Base-by-base conservation (phyloP, 495 filamentous ascomycete genomes). In the Aspergillus bertholletiae region DNA sequence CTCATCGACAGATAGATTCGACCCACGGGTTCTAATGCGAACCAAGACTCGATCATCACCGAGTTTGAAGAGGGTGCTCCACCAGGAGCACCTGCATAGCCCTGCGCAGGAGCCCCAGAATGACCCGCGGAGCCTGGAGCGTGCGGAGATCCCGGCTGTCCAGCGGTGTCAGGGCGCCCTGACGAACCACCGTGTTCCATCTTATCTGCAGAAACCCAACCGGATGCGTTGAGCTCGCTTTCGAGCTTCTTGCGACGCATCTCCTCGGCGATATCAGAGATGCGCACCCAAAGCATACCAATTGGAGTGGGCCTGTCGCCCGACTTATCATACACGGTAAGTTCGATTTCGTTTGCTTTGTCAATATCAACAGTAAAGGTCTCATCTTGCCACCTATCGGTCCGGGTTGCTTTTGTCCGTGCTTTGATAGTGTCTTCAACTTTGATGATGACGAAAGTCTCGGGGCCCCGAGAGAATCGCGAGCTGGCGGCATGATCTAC, bases 171-270 rank as follows among this genome's bases (percentile, higher is more conserved):
- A 28, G 68, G 68, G 41, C 69, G 69, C 46, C 67, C 69, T 48
- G 72, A 62, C 22, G 62, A 59, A 26, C 76, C 65, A 40, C 77
- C 74, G 46, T 81, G 79, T n/a, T 74, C 88, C 85, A 97, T 92
- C 57, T 89, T 88, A 63, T 97, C 93, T 32, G 94, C 94, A 49
- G 95, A 96, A 50, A 96, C 94, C 94, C 94, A 99, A 41, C 93
- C 94, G 39, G 87, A 86, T 49, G 82, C 83, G 61, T 90, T 92
- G 54, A 96, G 85, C 62, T 99, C 94, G 4, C 89, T 85, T 69
- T 97, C 95, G 56, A 99, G 92, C 75, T 88, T 97, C 79, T 97
- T 97, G 46, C 91, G 88, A 59, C 94, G 88, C 80, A 97, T 92
- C 70, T 97, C 94, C 62, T 99, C 94, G 23, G 88, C 90, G 57